These are phyloP conservation scores for Zygoascus biomembranicola DNA, from an alignment of 805 yeast genomes.

Conservation along the genomic window DNA sequence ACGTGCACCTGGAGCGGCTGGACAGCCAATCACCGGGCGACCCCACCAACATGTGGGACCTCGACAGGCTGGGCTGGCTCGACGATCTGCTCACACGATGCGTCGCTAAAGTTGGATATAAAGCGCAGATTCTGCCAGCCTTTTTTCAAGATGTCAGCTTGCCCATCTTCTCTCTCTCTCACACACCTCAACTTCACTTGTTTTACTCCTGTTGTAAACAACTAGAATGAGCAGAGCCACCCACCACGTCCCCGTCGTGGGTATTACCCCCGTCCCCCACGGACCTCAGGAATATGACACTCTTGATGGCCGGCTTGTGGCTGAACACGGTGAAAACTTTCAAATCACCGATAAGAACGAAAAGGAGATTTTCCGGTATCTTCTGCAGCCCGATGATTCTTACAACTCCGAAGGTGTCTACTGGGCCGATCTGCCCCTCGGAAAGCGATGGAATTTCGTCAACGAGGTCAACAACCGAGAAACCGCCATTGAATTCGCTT, in stretches of 20 bases:
- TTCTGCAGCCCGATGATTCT: constrained; percentile 28
- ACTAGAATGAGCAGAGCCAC: background rate
- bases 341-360: constrained; percentile 23
- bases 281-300: constrained; percentile 35
- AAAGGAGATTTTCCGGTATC: constrained; percentile 26
- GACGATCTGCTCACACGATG: background rate
- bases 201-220: too few relatives aligned
- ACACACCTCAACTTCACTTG: too few relatives aligned
- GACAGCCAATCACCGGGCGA: background rate
- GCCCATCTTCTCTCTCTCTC: too few relatives aligned
- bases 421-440: constrained; percentile 32
- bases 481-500: constrained; percentile 21
- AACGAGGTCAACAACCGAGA: constrained; percentile 23
- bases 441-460: constrained; percentile 23
- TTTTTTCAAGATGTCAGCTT: background rate
- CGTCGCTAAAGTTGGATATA: background rate
- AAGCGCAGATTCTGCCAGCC: background rate
- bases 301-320: constrained; percentile 23
- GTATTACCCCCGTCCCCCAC: constrained; percentile 30
- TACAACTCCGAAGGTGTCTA: constrained; percentile 28
- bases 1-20: background rate
- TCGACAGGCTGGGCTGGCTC: background rate
- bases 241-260: constrained; percentile 29
- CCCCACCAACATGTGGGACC: background rate
- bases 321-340: constrained; percentile 19